Evolutionary conservation across 2,329 filamentous ascomycete genomes (phyloP).

Genomic region (Pleomassaria siparia): DNA sequence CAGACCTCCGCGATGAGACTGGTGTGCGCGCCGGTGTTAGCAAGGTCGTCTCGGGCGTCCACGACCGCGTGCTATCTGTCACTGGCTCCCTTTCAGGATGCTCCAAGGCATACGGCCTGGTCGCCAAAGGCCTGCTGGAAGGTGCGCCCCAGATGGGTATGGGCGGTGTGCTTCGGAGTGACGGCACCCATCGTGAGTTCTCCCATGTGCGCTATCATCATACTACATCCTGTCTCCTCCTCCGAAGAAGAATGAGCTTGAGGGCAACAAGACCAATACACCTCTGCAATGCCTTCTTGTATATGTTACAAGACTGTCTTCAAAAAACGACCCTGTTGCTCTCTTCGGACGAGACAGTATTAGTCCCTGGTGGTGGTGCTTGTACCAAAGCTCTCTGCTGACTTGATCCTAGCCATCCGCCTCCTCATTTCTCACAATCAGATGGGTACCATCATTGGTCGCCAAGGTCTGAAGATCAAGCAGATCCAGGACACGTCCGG

Average conservation of each 20-base stretch:
- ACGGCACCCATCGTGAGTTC: constrained; percentile 88
- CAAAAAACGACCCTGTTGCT: no score
- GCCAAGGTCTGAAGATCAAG: constrained; percentile 97
- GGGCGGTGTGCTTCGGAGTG: constrained; percentile 80
- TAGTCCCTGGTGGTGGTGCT: no score
- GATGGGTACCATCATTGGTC: constrained; percentile 99
- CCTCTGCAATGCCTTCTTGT: no score
- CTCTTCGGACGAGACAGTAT: no score
- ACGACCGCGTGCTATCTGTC: constrained; percentile 95
- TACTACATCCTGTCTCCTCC: no score
- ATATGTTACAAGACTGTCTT: no score
- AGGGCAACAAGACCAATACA: no score
- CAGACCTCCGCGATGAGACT: constrained; percentile 94
- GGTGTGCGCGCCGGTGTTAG: constrained; percentile 97
- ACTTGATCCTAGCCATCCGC: constrained; percentile 73
- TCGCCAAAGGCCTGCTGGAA: constrained; percentile 87
- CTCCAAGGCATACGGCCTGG: constrained; percentile 88
- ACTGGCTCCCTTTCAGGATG: constrained; percentile 87
- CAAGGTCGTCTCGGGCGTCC: constrained; percentile 97
- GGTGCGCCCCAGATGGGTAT: constrained; percentile 94
- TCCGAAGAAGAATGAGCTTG: no score
- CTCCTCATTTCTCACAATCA: constrained; percentile 99
- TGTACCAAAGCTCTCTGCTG: constrained; percentile 18
- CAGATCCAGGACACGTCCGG: constrained; percentile 96
- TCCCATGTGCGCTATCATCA: not conserved